Evolutionary conservation across 345 rosid species (phyloP).

Genomic region (Gossypium stocksii): DNA sequence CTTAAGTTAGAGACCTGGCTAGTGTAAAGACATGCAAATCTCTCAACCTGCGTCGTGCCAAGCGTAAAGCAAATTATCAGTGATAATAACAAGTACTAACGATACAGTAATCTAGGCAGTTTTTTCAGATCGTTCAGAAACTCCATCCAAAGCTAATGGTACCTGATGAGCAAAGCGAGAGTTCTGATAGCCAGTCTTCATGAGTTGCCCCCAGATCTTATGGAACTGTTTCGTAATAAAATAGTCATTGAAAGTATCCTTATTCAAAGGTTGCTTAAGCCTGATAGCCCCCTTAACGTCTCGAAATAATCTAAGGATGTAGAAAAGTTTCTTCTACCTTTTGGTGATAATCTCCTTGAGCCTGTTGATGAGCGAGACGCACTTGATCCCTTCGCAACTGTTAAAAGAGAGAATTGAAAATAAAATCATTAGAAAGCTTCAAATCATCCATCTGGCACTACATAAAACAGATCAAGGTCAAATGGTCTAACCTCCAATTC

Average conservation of each 20-base stretch:
- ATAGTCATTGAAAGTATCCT: background rate
- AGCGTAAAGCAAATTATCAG: background rate
- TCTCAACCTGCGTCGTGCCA: slow-evolving; percentile 64
- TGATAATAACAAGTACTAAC: background rate
- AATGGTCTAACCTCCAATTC: slow-evolving; percentile 53
- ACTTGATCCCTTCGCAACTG: slow-evolving; percentile 51
- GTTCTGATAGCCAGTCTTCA: slow-evolving; percentile 98
- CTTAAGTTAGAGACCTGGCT: slow-evolving; percentile 89
- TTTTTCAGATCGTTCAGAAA: background rate
- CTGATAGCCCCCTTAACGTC: background rate
- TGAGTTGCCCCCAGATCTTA: slow-evolving; percentile 91
- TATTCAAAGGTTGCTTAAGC: background rate
- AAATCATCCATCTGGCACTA: background rate
- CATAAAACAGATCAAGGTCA: background rate
- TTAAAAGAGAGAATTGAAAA: slow-evolving; percentile 17
- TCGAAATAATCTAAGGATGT: background rate
- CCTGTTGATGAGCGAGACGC: slow-evolving; percentile 57
- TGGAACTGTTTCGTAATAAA: slow-evolving; percentile 56
- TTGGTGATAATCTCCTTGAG: slow-evolving; percentile 66
- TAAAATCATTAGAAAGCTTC: background rate
- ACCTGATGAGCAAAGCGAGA: slow-evolving; percentile 99
- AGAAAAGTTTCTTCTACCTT: slow-evolving; percentile 40
- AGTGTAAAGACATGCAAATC: slow-evolving; percentile 95
- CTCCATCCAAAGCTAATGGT: background rate
- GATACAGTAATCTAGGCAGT: background rate